These are phyloP conservation scores for Atalantia buxifolia DNA, from an alignment of 345 rosid genomes.

Conservation along the genomic window DNA sequence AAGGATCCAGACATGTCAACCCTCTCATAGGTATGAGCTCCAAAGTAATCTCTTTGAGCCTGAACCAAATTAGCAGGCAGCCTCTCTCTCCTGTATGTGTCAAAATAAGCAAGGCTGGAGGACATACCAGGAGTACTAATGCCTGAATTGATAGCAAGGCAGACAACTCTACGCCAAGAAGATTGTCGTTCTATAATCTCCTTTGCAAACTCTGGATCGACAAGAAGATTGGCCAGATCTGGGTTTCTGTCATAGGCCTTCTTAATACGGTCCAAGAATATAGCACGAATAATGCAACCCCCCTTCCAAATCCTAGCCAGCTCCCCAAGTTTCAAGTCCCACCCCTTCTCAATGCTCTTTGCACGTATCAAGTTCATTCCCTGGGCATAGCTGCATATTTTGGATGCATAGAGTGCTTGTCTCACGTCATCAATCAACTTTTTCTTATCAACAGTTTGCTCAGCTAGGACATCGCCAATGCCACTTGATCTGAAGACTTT, in stretches of 20 bases:
- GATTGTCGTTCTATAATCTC: slow-evolving; percentile 31
- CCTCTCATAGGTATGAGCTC: slow-evolving; percentile 30
- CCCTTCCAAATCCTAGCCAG: slow-evolving; percentile 23
- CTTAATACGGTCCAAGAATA: slow-evolving; percentile 26
- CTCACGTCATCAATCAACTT: slow-evolving; percentile 23
- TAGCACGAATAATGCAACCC: slow-evolving; percentile 21
- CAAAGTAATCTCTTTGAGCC: slow-evolving; percentile 32
- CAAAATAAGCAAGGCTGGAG: slow-evolving; percentile 33
- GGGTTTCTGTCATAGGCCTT: slow-evolving; percentile 30
- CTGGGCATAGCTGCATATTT: slow-evolving; percentile 23
- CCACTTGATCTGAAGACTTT: slow-evolving; percentile 32
- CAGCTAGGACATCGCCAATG: slow-evolving; percentile 19
- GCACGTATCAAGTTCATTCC: slow-evolving; percentile 23
- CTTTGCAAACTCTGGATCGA: slow-evolving; percentile 31
- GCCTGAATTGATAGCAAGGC: slow-evolving; percentile 25
- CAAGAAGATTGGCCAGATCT: slow-evolving; percentile 23
- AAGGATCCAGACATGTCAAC: slow-evolving; percentile 24
- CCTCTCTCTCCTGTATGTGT: slow-evolving; percentile 29
- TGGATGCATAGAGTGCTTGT: slow-evolving; percentile 17
- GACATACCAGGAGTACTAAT: slow-evolving; percentile 31
- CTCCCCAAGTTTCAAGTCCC: slow-evolving; percentile 22
- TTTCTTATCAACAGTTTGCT: slow-evolving; percentile 16
- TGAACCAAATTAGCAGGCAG: slow-evolving; percentile 32
- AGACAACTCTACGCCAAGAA: slow-evolving; percentile 31
- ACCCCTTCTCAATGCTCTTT: slow-evolving; percentile 15